phyloP scores from a whole-genome alignment of 1,284 basidiomycete species.

The Rhodotorula mucilaginosa region DNA sequence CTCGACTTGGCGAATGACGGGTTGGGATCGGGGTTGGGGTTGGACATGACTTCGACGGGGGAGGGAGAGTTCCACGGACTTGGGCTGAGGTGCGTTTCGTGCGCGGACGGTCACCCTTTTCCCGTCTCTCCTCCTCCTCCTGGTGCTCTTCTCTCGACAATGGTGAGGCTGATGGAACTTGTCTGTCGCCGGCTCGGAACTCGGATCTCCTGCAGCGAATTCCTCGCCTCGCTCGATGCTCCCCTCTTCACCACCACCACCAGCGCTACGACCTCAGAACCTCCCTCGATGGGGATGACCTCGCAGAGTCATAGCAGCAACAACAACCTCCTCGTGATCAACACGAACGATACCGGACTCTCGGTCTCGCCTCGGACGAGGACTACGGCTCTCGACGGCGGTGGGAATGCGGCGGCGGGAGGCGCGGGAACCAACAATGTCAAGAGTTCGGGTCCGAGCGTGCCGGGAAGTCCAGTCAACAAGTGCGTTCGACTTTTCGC shows the following conservation, averaged over 20 bases:
- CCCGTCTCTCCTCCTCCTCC: no score
- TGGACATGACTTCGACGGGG: constrained; percentile 34
- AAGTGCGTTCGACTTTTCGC: constrained; percentile 35
- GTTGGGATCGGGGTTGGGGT: constrained; percentile 32
- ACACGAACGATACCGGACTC: constrained; percentile 12
- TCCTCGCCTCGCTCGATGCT: constrained; percentile 59
- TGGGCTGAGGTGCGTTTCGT: constrained; percentile 34
- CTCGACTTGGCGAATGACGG: constrained; percentile 39
- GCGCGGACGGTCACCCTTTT: no score
- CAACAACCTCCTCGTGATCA: constrained; percentile 20
- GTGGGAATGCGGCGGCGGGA: background rate
- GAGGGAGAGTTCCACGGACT: constrained; percentile 41
- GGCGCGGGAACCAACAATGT: constrained; percentile 2
- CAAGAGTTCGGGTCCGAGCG: constrained; percentile 29
- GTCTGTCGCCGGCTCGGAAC: no score
- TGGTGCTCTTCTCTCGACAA: no score
- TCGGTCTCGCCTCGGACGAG: background rate
- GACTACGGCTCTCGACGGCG: background rate
- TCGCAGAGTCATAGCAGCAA: background rate
- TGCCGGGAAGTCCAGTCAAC: constrained; percentile 35
- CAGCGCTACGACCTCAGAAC: no score
- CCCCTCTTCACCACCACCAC: constrained; percentile 10
- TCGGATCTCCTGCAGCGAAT: constrained; percentile 58
- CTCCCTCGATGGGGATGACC: background rate
- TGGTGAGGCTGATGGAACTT: no score